A percentile compares a stretch with the other conserved stretches of the same genome.
Evolutionary conservation across 768 basidiomycete genomes (phyloP).

Genomic region (Suillus hirtellus): DNA sequence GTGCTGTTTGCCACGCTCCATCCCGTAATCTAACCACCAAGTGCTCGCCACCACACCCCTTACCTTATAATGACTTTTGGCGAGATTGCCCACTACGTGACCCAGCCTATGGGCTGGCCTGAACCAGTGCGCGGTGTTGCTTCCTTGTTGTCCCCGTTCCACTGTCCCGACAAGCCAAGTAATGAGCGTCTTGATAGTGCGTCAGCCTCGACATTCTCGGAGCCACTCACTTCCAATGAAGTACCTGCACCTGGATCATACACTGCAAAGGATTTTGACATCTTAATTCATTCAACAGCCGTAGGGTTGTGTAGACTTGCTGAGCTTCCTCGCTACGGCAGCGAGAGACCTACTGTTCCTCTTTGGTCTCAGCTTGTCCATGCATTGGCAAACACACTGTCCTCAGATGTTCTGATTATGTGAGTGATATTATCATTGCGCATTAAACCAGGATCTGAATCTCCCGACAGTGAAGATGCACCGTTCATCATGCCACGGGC

Average conservation of each 20-base stretch:
- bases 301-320: neutral
- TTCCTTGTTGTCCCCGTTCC: neutral
- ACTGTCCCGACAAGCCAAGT: neutral
- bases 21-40: too few relatives aligned
- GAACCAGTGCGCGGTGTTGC: conserved; percentile 1
- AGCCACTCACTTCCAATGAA: neutral
- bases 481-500: conserved; percentile 2
- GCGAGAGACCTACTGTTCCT: neutral
- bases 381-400: neutral
- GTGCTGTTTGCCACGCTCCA: too few relatives aligned
- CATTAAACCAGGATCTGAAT: neutral
- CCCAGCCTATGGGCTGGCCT: neutral
- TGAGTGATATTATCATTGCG: neutral
- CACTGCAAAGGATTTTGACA: neutral
- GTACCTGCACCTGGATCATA: neutral
- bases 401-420: neutral
- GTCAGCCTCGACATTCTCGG: neutral
- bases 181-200: neutral
- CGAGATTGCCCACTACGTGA: neutral
- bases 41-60: neutral
- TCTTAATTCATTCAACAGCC: neutral
- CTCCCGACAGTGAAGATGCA: neutral
- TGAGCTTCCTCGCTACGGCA: neutral
- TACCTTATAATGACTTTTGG: neutral
- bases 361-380: conserved; percentile 3